These are phyloP conservation scores for Nicotiana noctiflora DNA, from an alignment of 257 asterid species.

Conservation along the genomic window DNA sequence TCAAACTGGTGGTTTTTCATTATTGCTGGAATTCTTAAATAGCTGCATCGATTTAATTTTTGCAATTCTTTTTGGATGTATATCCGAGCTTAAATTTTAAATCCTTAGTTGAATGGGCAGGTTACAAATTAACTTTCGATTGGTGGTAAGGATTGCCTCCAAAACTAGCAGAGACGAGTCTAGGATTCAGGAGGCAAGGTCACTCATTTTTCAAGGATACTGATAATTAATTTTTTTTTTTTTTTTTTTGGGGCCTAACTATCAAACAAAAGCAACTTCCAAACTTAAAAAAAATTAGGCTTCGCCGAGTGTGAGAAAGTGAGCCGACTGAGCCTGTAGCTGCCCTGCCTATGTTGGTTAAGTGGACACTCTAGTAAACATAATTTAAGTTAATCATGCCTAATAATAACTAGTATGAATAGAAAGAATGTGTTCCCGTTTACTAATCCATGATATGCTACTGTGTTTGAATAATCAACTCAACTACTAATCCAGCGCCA, in stretches of 20 bases:
- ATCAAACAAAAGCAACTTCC: neutral
- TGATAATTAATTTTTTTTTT: too few species aligned
- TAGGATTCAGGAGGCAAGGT: neutral
- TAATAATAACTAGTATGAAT: too few species aligned
- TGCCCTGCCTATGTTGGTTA: too few species aligned
- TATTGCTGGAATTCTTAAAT: neutral
- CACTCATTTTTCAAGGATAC: neutral
- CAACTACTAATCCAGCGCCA: neutral
- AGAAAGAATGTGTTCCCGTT: neutral
- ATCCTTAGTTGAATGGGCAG: neutral
- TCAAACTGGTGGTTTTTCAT: neutral
- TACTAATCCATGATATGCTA: neutral
- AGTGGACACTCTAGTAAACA: too few species aligned
- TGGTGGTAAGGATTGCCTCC: neutral
- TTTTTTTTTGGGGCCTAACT: neutral
- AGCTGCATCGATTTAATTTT: neutral
- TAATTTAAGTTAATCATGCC: neutral
- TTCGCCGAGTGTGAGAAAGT: neutral
- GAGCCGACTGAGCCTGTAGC: neutral
- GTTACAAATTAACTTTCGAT: neutral
- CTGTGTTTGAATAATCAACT: neutral
- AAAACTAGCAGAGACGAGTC: neutral
- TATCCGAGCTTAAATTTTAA: neutral
- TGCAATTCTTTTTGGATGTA: neutral
- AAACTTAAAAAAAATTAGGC: neutral